phyloP scores from a whole-genome alignment of 108 stramenopile genomes.

The Pseudonitzschia multiseries region DNA sequence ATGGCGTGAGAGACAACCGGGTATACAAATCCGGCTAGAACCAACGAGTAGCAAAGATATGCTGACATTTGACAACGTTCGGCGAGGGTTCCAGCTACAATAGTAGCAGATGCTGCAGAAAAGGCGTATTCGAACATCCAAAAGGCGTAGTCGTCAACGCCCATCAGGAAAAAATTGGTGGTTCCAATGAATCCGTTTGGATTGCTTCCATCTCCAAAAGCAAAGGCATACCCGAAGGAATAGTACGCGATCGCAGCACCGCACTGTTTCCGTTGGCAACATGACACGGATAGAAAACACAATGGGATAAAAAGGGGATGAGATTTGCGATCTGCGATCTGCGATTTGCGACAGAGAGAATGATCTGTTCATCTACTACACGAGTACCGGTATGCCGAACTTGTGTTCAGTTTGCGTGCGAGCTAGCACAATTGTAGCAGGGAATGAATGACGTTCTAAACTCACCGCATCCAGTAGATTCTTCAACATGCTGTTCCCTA shows the following conservation, averaged over 20 bases:
- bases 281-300: constrained; percentile 34
- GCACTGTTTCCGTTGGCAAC: constrained; percentile 35
- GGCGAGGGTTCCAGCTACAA: constrained; percentile 75
- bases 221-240: constrained; percentile 81
- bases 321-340: too few species aligned
- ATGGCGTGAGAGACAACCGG: constrained; percentile 82
- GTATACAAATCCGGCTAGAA: constrained; percentile 85
- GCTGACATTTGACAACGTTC: constrained; percentile 77
- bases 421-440: too few species aligned
- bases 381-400: too few species aligned
- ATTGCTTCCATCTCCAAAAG: constrained; percentile 56
- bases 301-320: constrained; percentile 7
- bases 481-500: constrained; percentile 88
- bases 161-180: constrained; percentile 82
- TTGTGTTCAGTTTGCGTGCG: too few species aligned
- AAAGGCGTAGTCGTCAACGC: constrained; percentile 70
- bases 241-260: constrained; percentile 79
- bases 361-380: too few species aligned
- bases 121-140: constrained; percentile 69
- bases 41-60: constrained; percentile 74
- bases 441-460: too few species aligned
- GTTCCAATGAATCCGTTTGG: constrained; percentile 64
- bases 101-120: constrained; percentile 71
- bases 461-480: constrained; percentile 83
- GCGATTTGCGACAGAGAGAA: not conserved